A percentile compares a stretch with the other conserved stretches of the same genome.
These are phyloP conservation scores for Cryptosporidium viatorum DNA, from an alignment of 169 alveolate genomes.

Conservation along the genomic window DNA sequence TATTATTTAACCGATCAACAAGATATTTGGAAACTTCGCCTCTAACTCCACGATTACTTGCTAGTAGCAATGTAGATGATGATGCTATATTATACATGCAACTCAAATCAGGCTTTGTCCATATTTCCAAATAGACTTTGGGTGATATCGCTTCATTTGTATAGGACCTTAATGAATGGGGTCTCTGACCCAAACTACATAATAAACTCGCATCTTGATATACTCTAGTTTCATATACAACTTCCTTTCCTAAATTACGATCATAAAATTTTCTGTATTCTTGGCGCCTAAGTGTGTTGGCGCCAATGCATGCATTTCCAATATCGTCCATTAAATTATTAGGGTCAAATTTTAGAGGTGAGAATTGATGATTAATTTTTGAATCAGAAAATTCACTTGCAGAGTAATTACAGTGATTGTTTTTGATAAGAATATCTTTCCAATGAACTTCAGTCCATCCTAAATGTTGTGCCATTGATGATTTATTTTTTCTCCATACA, in stretches of 20 bases:
- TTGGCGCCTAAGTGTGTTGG: conserved; percentile 15
- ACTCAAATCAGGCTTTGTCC: conserved; percentile 71
- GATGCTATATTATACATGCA: conserved; percentile 1
- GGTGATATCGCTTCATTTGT: not conserved
- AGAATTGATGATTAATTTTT: conserved; percentile 8
- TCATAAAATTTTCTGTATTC: conserved; percentile 68
- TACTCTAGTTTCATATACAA: conserved; percentile 66
- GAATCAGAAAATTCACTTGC: not conserved
- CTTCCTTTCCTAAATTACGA: conserved; percentile 61
- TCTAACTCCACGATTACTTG: not conserved
- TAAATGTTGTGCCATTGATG: conserved; percentile 41
- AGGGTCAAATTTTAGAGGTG: conserved; percentile 28
- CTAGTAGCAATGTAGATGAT: not conserved
- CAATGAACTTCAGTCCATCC: conserved; percentile 74
- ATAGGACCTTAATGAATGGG: not conserved
- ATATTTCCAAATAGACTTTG: conserved; percentile 42
- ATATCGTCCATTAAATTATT: not conserved
- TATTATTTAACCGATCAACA: conserved; percentile 10
- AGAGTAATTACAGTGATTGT: not conserved
- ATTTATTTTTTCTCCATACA: conserved; percentile 71
- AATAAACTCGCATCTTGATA: conserved; percentile 29
- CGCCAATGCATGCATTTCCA: not conserved
- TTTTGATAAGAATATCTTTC: conserved; percentile 54
- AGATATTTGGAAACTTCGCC: conserved; percentile 36
- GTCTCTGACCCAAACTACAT: conserved; percentile 62